Evolutionary conservation across 805 yeast genomes (phyloP).

Genomic region (Peterozyma toletana): DNA sequence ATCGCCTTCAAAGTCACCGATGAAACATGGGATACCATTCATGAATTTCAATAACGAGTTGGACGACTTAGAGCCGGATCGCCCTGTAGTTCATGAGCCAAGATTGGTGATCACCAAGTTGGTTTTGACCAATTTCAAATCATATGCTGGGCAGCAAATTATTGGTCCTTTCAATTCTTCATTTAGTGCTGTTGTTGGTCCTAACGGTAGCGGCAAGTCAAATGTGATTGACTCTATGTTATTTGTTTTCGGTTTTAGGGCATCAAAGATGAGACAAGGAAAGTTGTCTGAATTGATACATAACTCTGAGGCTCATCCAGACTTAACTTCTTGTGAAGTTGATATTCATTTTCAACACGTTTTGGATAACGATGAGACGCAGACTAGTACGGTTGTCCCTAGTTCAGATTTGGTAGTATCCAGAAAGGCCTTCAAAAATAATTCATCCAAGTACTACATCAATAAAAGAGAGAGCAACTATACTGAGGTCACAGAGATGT

Average conservation of each 20-base stretch:
- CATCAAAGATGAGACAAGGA: constrained; percentile 93
- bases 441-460: constrained; percentile 71
- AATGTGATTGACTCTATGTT: constrained; percentile 97
- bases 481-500: constrained; percentile 66
- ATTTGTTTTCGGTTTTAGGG: constrained; percentile 95
- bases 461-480: constrained; percentile 66
- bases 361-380: constrained; percentile 37
- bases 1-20: not conserved
- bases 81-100: constrained; percentile 21
- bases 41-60: too few relatives aligned
- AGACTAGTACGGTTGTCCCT: constrained; percentile 36
- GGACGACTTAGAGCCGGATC: too few relatives aligned
- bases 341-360: constrained; percentile 85
- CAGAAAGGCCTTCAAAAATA: constrained; percentile 72
- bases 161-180: constrained; percentile 94
- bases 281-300: constrained; percentile 91
- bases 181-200: constrained; percentile 96
- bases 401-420: constrained; percentile 62
- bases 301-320: constrained; percentile 68
- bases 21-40: too few relatives aligned
- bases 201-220: constrained; percentile 96
- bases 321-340: constrained; percentile 73
- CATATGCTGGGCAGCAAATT: constrained; percentile 88
- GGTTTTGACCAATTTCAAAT: constrained; percentile 80
- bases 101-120: constrained; percentile 72